Percentiles rank a stretch among this genome's conserved stretches.
These are phyloP conservation scores for Cryptococcus deneoformans DNA, from an alignment of 1,284 basidiomycete genomes.

Conservation along the genomic window DNA sequence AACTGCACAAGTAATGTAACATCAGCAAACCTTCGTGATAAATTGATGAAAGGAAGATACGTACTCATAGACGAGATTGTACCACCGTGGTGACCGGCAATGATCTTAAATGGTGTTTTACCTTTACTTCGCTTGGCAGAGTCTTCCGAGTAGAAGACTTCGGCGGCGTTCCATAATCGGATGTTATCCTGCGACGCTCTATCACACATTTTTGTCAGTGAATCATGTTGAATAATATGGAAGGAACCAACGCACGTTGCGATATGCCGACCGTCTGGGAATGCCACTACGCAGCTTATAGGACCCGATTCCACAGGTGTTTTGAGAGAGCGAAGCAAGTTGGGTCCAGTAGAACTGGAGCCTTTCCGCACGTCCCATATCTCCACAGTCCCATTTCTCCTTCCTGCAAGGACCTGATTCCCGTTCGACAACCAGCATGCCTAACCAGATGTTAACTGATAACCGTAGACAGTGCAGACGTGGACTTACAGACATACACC, in stretches of 20 bases:
- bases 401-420: conserved; percentile 82
- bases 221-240: background rate
- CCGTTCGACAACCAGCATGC: conserved; percentile 94
- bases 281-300: conserved; percentile 82
- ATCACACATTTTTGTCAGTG: conserved; percentile 12
- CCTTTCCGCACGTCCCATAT: conserved; percentile 85
- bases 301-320: conserved; percentile 88
- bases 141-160: conserved; percentile 65
- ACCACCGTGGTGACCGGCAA: conserved; percentile 94
- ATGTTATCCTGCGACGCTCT: conserved; percentile 93
- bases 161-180: conserved; percentile 86
- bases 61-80: conserved; percentile 84
- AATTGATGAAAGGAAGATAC: conserved; percentile 30
- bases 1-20: conserved; percentile 55
- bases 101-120: conserved; percentile 82
- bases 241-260: conserved; percentile 63
- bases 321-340: conserved; percentile 71
- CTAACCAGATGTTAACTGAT: conserved; percentile 49
- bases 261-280: conserved; percentile 86
- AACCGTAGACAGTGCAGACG: background rate
- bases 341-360: conserved; percentile 59
- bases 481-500: conserved; percentile 80
- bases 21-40: background rate
- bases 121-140: conserved; percentile 55
- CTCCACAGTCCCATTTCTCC: conserved; percentile 87